Percentiles rank a stretch among this genome's conserved stretches.
phyloP scores from a whole-genome alignment of 2,329 filamentous ascomycete genomes.

The Epichloe gansuensis region DNA sequence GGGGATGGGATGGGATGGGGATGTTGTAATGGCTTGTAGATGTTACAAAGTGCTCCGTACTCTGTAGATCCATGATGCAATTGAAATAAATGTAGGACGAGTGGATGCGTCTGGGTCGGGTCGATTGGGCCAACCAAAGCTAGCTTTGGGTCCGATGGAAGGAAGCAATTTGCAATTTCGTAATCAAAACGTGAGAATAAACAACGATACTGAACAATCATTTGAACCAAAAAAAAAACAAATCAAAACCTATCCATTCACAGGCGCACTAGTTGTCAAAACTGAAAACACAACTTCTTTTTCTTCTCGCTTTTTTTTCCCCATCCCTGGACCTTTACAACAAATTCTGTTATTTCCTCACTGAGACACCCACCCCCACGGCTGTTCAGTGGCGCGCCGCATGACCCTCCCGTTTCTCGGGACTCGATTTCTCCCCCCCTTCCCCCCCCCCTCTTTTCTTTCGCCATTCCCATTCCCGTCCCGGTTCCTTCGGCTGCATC shows the following conservation, averaged over 20 bases:
- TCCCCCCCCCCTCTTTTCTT: background rate
- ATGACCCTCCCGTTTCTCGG: background rate
- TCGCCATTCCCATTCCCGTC: background rate
- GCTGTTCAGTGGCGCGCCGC: background rate
- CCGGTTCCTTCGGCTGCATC: conserved; percentile 1
- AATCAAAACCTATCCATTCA: background rate
- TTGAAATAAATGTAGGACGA: background rate
- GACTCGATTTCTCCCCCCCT: background rate
- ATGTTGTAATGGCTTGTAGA: background rate
- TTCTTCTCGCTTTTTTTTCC: background rate
- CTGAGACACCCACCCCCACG: background rate
- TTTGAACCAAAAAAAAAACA: background rate
- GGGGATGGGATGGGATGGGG: background rate
- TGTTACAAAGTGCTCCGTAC: no score
- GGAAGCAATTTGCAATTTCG: background rate
- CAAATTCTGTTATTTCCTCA: background rate
- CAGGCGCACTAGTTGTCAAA: background rate
- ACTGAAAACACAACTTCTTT: background rate
- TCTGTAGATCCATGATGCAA: background rate
- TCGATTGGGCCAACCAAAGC: background rate
- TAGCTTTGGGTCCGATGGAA: background rate
- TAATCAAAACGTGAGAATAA: no score
- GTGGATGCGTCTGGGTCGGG: background rate
- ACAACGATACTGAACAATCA: no score
- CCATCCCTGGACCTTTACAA: background rate